These are phyloP conservation scores for Yamadazyma buinensis DNA, from an alignment of 1,139 yeast species.

Conservation along the genomic window DNA sequence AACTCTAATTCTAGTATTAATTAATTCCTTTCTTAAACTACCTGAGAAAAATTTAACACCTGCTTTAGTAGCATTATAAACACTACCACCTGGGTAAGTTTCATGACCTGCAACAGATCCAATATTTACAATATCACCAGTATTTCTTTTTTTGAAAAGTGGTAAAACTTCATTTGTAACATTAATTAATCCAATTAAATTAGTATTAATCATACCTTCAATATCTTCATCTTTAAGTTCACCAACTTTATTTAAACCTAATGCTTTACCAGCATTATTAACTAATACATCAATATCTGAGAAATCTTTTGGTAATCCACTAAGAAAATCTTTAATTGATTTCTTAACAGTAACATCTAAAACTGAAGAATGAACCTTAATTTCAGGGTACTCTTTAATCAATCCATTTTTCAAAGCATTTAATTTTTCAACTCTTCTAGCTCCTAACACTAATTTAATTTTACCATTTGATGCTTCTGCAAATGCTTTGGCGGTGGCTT, in stretches of 20 bases:
- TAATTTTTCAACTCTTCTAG: conserved; percentile 61
- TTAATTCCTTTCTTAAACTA: conserved; percentile 44
- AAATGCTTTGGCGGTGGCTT: conserved; percentile 72
- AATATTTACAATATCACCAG: conserved; percentile 47
- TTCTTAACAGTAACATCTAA: conserved; percentile 61
- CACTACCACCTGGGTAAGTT: conserved; percentile 48
- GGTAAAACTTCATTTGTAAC: conserved; percentile 68
- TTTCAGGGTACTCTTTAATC: conserved; percentile 39
- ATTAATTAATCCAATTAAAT: conserved; percentile 67
- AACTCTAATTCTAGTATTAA: conserved; percentile 44
- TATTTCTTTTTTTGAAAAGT: conserved; percentile 50
- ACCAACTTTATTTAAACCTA: conserved; percentile 66
- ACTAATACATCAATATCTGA: conserved; percentile 61
- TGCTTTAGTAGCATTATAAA: conserved; percentile 50
- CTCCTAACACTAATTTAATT: conserved; percentile 62
- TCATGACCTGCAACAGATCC: conserved; percentile 53
- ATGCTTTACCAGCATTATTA: conserved; percentile 82
- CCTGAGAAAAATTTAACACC: conserved; percentile 46
- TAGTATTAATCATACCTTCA: conserved; percentile 64
- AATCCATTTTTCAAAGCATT: conserved; percentile 44
- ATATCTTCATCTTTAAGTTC: conserved; percentile 51
- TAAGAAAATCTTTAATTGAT: conserved; percentile 51
- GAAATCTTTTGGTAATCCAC: conserved; percentile 49
- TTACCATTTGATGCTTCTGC: conserved; percentile 67
- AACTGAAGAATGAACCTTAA: conserved; percentile 44